Conservation (phyloP, 495 filamentous ascomycete genomes). For the Penicillium alfredii region DNA sequence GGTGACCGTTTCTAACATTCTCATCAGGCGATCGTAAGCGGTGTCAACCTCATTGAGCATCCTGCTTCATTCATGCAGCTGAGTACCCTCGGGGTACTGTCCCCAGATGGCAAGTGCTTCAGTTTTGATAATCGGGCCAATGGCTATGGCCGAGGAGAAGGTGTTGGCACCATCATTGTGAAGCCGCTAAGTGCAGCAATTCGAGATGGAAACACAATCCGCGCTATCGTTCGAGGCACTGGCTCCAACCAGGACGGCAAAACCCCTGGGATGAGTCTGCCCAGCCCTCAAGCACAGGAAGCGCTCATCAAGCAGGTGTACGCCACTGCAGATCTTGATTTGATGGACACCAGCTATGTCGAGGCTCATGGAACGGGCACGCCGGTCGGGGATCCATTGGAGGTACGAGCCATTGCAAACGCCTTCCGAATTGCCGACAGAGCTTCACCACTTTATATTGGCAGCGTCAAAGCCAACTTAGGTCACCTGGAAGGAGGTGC, state of each 20-base stretch:
- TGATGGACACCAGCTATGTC: conserved; percentile 10
- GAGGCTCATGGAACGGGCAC: conserved; percentile 47
- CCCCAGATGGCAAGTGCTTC: conserved; percentile 13
- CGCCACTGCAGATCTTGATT: conserved; percentile 18
- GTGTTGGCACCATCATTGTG: conserved; percentile 21
- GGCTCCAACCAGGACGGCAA: conserved; percentile 21
- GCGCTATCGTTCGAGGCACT: conserved; percentile 5
- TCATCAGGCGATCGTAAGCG: conserved; percentile 18
- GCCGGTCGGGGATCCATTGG: conserved; percentile 45
- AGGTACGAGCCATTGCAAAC: conserved; percentile 45
- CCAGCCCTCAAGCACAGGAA: conserved; percentile 13
- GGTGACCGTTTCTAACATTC: neutral
- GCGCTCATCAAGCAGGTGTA: conserved; percentile 22
- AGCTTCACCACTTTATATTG: conserved; percentile 22
- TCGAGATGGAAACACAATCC: conserved; percentile 6
- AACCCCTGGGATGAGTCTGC: conserved; percentile 16
- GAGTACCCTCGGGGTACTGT: conserved; percentile 13
- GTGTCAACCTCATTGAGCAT: conserved; percentile 18
- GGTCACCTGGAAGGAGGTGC: conserved; percentile 44
- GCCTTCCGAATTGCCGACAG: conserved; percentile 16
- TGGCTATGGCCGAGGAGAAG: conserved; percentile 36
- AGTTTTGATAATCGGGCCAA: conserved; percentile 26
- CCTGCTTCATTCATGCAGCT: conserved; percentile 16
- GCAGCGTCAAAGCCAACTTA: conserved; percentile 38
- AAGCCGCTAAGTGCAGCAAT: conserved; percentile 19